Evolutionary conservation across 176 grass and related monocot genomes (phyloP), one percentile per base, ranked within the genome.

Genomic region (Oryza brachyantha): DNA sequence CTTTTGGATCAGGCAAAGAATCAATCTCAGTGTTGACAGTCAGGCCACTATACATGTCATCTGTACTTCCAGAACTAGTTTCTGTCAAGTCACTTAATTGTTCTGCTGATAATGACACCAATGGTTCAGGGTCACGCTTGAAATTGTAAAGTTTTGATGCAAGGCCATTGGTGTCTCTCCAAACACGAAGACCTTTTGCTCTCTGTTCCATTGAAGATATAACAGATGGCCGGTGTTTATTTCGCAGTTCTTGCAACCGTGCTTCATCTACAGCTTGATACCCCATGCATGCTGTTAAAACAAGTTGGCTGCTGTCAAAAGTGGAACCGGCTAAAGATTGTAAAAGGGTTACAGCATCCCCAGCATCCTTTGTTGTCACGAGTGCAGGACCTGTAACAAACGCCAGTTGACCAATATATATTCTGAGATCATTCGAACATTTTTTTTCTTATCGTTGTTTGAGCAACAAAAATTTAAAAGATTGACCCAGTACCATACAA

Each of bases 291-390:
- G 96, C 96, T 43, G 96, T 96, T 84, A 99, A 87, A 73, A 99
- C 92, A 81, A 99, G 96, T 82, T 99, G 96, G 63, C 96, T 99
- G 64, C 92, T 93, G 76, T 99, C 96, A 75, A 99, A 99, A 80
- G 96, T 95, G 13, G 96, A 99, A 66, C 92, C 92, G 64, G 92
- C 88, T 81, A 99, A 89, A 74, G 96, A 93, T 64, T 99, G 96
- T 35, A 99, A 85, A 70, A 99, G 89, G 26, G 96, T 95, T 66
- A 99, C 84, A 73, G 96, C 96, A 84, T 99, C 96, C 71, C 96
- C 96, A n/a, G 96, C 90, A 83, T 99, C 96, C 77, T 89, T 95
- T 60, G 96, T 93, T 66, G 96, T 99, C 21, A 95, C 92, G 65
- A 95, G 93, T 73, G 96, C 92, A 78, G 96, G 96, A 83, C 96